Base-by-base conservation (phyloP, 768 basidiomycete species). In the Termitomyces sp. region DNA sequence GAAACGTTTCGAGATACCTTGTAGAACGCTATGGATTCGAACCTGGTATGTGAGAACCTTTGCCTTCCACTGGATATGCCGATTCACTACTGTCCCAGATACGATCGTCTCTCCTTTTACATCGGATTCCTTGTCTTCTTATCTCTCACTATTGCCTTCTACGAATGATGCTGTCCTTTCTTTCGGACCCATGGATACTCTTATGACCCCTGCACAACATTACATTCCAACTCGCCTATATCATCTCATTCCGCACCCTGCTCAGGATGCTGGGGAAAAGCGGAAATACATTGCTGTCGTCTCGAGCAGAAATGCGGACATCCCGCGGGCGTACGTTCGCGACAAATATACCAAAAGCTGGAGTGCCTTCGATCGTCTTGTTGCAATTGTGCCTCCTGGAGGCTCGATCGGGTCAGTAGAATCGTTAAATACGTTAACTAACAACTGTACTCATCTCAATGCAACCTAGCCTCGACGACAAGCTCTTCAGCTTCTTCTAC, bases 321-420 rank as follows among this genome's bases (percentile, higher is more conserved):
- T 91, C 25, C 89, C 92, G 11, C 83, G 91, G 49, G 88, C 90
- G 1, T 78, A 92, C 19, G 92, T 92, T 45, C 83, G 91, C 56
- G 91, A 93, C 63, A 89, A 92, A 88, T 94, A 94, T 67, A 92
- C 90, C 25, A 94, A 94, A 71, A 91, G 89, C 61, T 94, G 92
- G 92, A 91, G 89, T 66, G 91, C 91, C 2, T 93, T 95, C 64
- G 91, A 93, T 68, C 84, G 92, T 10, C 80, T 95, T 6, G 88
- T 94, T 17, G 88, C 89, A 5, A 91, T 94, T 59, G 90, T 94
- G 0, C 90, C 92, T n/a, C 91, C 91, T 0, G 92, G 91, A 10
- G 92, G 92, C 7, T 90, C 89, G 0, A 93, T 93, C 55, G 92
- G 92, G 88, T 91, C 66, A 40, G 85, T 75, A 45, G 27, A 10